Evolutionary conservation across 2,329 filamentous ascomycete genomes (phyloP).

Genomic region (Geoglossum cookeanum): DNA sequence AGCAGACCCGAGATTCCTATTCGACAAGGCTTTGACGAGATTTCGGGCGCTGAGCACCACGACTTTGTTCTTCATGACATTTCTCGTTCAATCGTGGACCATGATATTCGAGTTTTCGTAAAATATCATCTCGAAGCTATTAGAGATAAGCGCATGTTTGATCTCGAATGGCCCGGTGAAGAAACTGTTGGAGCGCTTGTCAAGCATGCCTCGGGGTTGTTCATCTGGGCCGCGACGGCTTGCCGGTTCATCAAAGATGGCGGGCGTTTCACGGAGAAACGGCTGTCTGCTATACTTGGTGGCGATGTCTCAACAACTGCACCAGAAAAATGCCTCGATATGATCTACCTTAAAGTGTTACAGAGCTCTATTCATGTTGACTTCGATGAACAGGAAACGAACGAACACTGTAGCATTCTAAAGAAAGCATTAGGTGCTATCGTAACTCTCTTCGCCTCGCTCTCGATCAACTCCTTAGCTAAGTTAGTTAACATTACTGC

Average conservation of each 20-base stretch:
- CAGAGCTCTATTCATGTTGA: slow-evolving; percentile 9
- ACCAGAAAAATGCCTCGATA: slow-evolving; percentile 10
- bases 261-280: slow-evolving; percentile 10
- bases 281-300: slow-evolving; percentile 13
- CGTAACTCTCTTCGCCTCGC: slow-evolving; percentile 14
- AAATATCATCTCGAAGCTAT: slow-evolving; percentile 17
- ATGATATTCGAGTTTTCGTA: slow-evolving; percentile 22
- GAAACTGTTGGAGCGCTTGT: slow-evolving; percentile 12
- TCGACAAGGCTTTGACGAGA: slow-evolving; percentile 11
- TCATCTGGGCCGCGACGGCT: slow-evolving; percentile 16
- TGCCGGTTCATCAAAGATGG: neutral
- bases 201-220: slow-evolving; percentile 18
- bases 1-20: slow-evolving; percentile 15
- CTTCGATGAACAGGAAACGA: slow-evolving; percentile 7
- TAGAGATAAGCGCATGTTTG: slow-evolving; percentile 8
- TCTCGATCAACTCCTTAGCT: slow-evolving; percentile 15
- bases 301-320: neutral
- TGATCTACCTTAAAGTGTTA: slow-evolving; percentile 14
- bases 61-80: slow-evolving; percentile 22
- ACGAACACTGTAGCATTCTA: slow-evolving; percentile 6
- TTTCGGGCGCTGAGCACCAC: slow-evolving; percentile 14
- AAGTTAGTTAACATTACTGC: slow-evolving; percentile 6
- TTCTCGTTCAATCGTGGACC: slow-evolving; percentile 13
- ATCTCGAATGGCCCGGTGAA: slow-evolving; percentile 16
- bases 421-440: slow-evolving; percentile 13